phyloP scores from a whole-genome alignment of 257 asterid species.

The Rauvolfia tetraphylla region DNA sequence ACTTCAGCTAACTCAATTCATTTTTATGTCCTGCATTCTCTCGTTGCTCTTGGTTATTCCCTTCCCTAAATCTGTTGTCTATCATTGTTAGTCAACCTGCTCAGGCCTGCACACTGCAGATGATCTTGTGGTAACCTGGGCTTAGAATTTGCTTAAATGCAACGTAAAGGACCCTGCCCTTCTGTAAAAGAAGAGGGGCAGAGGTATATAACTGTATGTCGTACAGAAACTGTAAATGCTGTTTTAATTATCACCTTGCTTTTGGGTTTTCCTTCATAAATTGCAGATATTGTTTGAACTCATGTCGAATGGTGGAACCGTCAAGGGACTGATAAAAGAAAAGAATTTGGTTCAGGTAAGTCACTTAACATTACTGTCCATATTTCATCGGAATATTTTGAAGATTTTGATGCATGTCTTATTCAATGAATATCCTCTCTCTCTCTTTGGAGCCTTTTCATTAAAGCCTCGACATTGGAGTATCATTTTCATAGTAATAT shows the following conservation, averaged over 20 bases:
- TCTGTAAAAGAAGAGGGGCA: constrained; percentile 2
- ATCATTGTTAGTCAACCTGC: background rate
- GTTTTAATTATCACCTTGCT: background rate
- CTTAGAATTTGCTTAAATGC: background rate
- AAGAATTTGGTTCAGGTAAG: constrained; percentile 94
- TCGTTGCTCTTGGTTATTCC: background rate
- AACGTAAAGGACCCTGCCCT: background rate
- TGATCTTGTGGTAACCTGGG: background rate
- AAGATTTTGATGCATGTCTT: background rate
- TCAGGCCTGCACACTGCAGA: background rate
- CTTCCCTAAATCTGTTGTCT: background rate
- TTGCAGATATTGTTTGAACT: constrained; percentile 84
- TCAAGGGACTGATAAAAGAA: constrained; percentile 80
- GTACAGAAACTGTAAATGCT: background rate
- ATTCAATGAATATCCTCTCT: background rate
- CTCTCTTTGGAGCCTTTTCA: background rate
- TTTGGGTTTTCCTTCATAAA: constrained; percentile 12
- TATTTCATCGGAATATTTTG: background rate
- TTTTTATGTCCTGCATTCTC: background rate
- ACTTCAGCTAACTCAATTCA: background rate
- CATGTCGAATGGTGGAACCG: constrained; percentile 90
- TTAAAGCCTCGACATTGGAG: background rate
- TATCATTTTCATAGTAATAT: background rate
- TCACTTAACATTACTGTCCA: constrained; percentile 18
- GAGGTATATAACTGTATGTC: background rate